Evolutionary conservation across 148 eudicot genomes (phyloP), one percentile per base, ranked within the genome.

Genomic region (Hydrangea macrophylla): DNA sequence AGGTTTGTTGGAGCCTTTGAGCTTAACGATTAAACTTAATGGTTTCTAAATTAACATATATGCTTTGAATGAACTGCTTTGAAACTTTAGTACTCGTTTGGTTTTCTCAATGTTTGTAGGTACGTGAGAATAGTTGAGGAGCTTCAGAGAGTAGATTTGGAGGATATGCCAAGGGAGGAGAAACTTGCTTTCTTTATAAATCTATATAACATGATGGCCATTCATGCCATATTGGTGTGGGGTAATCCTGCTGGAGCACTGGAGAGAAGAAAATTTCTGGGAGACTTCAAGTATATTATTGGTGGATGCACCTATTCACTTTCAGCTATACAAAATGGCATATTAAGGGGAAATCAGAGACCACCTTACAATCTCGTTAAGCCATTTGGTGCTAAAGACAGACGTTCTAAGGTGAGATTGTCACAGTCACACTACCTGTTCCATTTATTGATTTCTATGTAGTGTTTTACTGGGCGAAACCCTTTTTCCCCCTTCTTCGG

Each of bases 141-240:
- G 73, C 87, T 83, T 55, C 87, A 83, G 39, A 70, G 87, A 57
- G 80, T 80, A 25, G 80, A 80, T 28, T 25, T 80, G 67, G 26
- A 64, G 37, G 70, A 71, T 36, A 71, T 75, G 73, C 23, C 70
- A 20, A 71, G 84, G 75, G 87, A 83, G 70, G 87, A 83, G 67
- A 83, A 80, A 62, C 80, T 83, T 27, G 81, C 84, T 5, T 80
- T 83, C 58, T 83, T 83, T 65, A 75, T 83, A 9, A 83, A 80
- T 75, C 82, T 83, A 8, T 80, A 64, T 60, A 83, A 83, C 54
- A 75, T 77, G 82, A 83, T 83, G 87, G 72, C 81, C 24, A 83
- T 83, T 58, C 87, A 83, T 72, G 84, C 76, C 26, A 80, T 80
- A 39, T 68, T 83, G 51, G 73, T 74, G 7, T 77, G 73, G 77